Evolutionary conservation across 2,329 filamentous ascomycete species (phyloP), one percentile per base, ranked within the genome.

Genomic region (Curvularia spicifera): DNA sequence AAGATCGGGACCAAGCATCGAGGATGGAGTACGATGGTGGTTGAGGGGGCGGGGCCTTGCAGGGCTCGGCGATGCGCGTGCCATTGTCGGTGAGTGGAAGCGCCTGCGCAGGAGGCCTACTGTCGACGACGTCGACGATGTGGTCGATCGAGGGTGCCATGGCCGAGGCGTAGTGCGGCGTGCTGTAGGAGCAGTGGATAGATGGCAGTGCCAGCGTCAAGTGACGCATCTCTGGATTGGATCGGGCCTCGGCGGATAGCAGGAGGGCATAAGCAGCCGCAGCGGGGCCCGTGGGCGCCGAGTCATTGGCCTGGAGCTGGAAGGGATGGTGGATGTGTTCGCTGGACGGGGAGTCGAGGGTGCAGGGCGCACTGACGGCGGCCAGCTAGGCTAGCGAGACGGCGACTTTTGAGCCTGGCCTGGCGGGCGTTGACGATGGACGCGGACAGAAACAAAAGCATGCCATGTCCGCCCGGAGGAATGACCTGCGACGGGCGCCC

Each of bases 41-140:
- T 59, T 59, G 59, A 53, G 42, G 57, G 60, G 31, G 57, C 56
- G 35, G 54, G 57, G 56, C 52, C 45, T 46, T 64, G 60, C 60
- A 64, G 55, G 20, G 39, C 53, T 59, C 50, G 52, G 52, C 52
- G 49, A 55, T 54, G 58, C 33, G 56, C 57, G 57, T 45, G 51
- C 40, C 39, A 44, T 50, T 42, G 58, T 61, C 64, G 60, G 62
- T 66, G 62, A 52, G 48, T 12, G 46, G 35, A 40, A 26, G 35
- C 18, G 4, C 24, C 24, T 26, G 18, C 18, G 18, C 18, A 28
- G 26, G 28, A 31, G 28, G 29, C 6, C 8, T 31, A 7, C 12
- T n/a, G 33, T 31, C 29, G 29, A 31, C 8, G 28, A 31, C 9
- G 29, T 10, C 29, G 29, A 31, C 29, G 29, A 31, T 12, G 29